Base-by-base conservation (phyloP, 2,329 filamentous ascomycete genomes). In the Clathrospora elynae region DNA sequence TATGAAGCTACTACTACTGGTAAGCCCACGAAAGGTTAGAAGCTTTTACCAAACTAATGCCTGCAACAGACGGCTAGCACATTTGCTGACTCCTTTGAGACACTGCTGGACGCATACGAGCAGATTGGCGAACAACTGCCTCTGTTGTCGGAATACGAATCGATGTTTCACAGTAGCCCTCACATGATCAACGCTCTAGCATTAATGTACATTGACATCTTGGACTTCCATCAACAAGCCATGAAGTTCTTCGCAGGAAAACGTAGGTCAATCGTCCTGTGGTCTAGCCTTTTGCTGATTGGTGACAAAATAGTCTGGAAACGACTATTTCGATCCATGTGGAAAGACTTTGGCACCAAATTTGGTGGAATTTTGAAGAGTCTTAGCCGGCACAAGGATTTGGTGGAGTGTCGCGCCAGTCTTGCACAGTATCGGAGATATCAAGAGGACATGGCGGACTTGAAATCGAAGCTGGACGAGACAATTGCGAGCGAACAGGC, bases 121-220 rank as follows among this genome's bases (percentile, higher is more conserved):
- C 49, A 62, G 4, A 68, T 75, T 35, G 68, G 69, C 5, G 71
- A 74, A 35, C 51, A 64, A 3, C 53, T 74, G 0, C 72, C 72
- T 7, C 48, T 70, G 4, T 46, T 75, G 1, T 9, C 41, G 5
- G 50, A 66, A 14, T 72, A 72, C 19, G 46, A 67, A 23, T 16
- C 35, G 5, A 35, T 70, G 0, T 70, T 74, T 38, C 38, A 42
- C 7, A 30, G 59, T 2, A 62, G 63, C 7, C 29, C 42, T 1
- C 35, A 68, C 10, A 66, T 75, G 59, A 42, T 50, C 4, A 33
- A 47, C 1, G 58, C 68, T 5, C 53, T 75, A 3, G 57, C 48
- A 13, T 12, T 64, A 11, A 68, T 74, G 5, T 74, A 70, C 31
- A 49, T 55, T 5, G 71, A 74, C 35, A 67, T 72, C 7, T 54